These are phyloP conservation scores for Termitomyces sp. DNA, from an alignment of 768 basidiomycete genomes.

Conservation along the genomic window DNA sequence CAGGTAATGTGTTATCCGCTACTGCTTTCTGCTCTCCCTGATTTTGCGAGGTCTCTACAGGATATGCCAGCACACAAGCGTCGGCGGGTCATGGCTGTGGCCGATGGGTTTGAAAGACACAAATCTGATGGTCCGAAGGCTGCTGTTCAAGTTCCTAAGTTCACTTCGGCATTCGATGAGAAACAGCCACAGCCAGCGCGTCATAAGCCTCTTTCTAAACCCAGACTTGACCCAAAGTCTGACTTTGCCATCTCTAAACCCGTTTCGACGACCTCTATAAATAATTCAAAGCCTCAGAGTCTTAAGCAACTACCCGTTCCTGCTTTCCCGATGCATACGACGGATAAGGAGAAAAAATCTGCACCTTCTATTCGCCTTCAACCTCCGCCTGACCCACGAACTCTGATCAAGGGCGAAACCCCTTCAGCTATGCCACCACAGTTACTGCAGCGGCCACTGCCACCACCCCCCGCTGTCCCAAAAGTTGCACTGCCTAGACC, in stretches of 20 bases:
- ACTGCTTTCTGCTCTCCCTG: background rate
- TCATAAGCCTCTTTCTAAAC: slow-evolving; percentile 5
- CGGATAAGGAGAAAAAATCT: slow-evolving; percentile 3
- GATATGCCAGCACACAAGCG: slow-evolving; percentile 14
- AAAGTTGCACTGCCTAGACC: slow-evolving; percentile 13
- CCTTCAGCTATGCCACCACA: background rate
- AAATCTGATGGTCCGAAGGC: slow-evolving; percentile 8
- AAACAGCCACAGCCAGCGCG: background rate
- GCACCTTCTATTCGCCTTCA: background rate
- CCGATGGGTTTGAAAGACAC: slow-evolving; percentile 16
- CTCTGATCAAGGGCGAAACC: background rate
- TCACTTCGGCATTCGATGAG: slow-evolving; percentile 13
- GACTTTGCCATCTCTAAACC: slow-evolving; percentile 5
- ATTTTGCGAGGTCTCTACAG: background rate
- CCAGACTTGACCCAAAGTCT: background rate
- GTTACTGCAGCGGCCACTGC: slow-evolving; percentile 4
- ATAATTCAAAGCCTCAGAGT: slow-evolving; percentile 7
- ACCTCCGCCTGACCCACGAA: slow-evolving; percentile 8
- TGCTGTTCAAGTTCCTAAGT: slow-evolving; percentile 12
- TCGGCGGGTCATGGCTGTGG: slow-evolving; percentile 12
- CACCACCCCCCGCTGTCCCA: slow-evolving; percentile 9
- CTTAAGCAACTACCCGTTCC: slow-evolving; percentile 14
- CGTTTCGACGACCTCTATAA: background rate
- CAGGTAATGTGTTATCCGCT: slow-evolving; percentile 2
- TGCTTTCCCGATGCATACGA: background rate